Base-by-base conservation (phyloP, 1,284 basidiomycete species). In the Heliocybe sulcata region DNA sequence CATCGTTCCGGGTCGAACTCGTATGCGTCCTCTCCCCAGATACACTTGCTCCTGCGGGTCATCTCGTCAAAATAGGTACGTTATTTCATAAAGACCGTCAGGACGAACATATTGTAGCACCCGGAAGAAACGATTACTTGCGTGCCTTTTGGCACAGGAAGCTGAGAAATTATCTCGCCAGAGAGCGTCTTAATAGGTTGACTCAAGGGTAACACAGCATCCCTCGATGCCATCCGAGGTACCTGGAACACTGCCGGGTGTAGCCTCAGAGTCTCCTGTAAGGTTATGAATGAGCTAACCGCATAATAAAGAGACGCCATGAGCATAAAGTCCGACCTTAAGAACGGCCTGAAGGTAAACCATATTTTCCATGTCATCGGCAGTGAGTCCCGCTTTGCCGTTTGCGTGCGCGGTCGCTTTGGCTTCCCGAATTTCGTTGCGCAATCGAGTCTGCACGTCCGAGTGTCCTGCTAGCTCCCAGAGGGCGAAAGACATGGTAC, bases 341-440 rank as follows among this genome's bases (percentile, higher is more conserved):
- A 45, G 77, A 75, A 1, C 75, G 71, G 42, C 42, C 23, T 45
- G 42, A 45, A 45, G 42, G 42, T 45, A 45, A 20, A 25, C 19
- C n/a, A 87, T 75, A 0, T 81, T 78, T 58, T 86, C 80, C 20
- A 87, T 73, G 63, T 80, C 85, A 0, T 77, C 55, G 16, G 67
- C 49, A 3, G 53, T 52, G 48, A 61, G 55, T 22, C 58, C 55
- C 10, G 47, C 22, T 69, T 2, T 82, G 61, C 25, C 69, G 64
- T 45, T 67, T 69, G 1, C 82, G 65, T 56, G 82, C 75, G 11
- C 82, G 77, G 65, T 76, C 77, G 14, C 60, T 58, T 27, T 66
- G 59, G 8, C 69, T 59, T 53, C 63, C 56, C 25, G 58, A 23
- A 85, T 67, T 59, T 87, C 84, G 19, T 76, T 70, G 4, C 83